Evolutionary conservation across 106 monocot species (phyloP).

Genomic region (Acanthochlamys bracteata): DNA sequence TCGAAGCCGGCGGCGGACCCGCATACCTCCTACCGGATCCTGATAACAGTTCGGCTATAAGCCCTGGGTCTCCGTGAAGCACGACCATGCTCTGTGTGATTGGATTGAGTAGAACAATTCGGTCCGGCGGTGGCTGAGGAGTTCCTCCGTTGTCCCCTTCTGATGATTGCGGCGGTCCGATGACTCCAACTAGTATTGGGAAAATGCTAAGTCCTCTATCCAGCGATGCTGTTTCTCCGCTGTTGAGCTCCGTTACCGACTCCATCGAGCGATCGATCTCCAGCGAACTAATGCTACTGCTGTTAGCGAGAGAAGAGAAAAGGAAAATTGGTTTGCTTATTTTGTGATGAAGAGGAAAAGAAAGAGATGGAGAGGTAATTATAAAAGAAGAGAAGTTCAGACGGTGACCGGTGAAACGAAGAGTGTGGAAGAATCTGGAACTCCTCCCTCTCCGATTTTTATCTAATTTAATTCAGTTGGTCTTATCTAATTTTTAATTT

Average conservation of each 20-base stretch:
- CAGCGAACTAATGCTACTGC: too few relatives aligned
- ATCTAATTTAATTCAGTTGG: too few relatives aligned
- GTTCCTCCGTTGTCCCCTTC: background rate
- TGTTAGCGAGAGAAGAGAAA: background rate
- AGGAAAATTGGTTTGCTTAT: too few relatives aligned
- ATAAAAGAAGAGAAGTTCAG: too few relatives aligned
- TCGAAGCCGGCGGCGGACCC: slow-evolving; percentile 52
- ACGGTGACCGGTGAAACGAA: too few relatives aligned
- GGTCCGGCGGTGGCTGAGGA: slow-evolving; percentile 7
- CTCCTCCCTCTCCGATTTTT: too few relatives aligned
- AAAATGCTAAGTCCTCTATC: background rate
- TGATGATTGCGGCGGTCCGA: background rate
- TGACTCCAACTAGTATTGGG: slow-evolving; percentile 14
- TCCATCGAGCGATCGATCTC: slow-evolving; percentile 1
- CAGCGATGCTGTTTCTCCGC: background rate
- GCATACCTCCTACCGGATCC: background rate
- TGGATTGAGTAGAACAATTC: slow-evolving; percentile 39
- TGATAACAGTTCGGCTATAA: slow-evolving; percentile 16
- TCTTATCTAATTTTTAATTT: too few relatives aligned
- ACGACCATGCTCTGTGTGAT: slow-evolving; percentile 25
- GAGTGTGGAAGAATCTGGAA: background rate
- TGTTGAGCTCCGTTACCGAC: background rate
- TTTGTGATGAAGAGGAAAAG: too few relatives aligned
- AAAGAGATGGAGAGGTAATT: too few relatives aligned
- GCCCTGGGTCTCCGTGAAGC: slow-evolving; percentile 14